A percentile compares a stretch with the other conserved stretches of the same genome.
Evolutionary conservation across 768 basidiomycete genomes (phyloP).

Genomic region (Collybia nuda): DNA sequence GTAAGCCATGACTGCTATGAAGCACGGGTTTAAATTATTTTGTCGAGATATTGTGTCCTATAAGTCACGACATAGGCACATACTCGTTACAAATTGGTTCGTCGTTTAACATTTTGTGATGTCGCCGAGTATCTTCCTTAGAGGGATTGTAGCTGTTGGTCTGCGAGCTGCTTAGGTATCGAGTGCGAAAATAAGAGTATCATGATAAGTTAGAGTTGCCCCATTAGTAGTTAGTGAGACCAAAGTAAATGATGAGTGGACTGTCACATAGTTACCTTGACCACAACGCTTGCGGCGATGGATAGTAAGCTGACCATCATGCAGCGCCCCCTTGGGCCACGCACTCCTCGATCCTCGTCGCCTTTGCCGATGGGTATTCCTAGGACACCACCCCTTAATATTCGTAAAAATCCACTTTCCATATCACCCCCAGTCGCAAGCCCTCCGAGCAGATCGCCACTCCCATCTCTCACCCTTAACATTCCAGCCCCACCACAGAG

Average conservation of each 20-base stretch:
- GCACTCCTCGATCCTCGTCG: constrained; percentile 40
- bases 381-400: constrained; percentile 27
- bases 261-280: constrained; percentile 23
- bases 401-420: constrained; percentile 24
- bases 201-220: constrained; percentile 12
- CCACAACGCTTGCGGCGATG: constrained; percentile 25
- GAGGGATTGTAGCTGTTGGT: too few species aligned
- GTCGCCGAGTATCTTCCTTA: too few species aligned
- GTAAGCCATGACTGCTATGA: too few species aligned
- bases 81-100: too few species aligned
- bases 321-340: constrained; percentile 52
- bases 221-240: constrained; percentile 22
- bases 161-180: too few species aligned
- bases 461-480: constrained; percentile 24
- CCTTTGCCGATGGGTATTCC: constrained; percentile 20
- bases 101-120: too few species aligned
- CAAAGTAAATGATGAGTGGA: constrained; percentile 24
- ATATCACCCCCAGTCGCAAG: constrained; percentile 16
- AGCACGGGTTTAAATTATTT: too few species aligned
- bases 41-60: too few species aligned
- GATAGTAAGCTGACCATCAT: constrained; percentile 20
- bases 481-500: constrained; percentile 25
- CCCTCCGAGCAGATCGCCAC: constrained; percentile 27
- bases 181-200: too few species aligned
- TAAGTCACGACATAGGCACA: too few species aligned